Evolutionary conservation across 345 rosid species (phyloP).

Genomic region (Jatropha curcas): DNA sequence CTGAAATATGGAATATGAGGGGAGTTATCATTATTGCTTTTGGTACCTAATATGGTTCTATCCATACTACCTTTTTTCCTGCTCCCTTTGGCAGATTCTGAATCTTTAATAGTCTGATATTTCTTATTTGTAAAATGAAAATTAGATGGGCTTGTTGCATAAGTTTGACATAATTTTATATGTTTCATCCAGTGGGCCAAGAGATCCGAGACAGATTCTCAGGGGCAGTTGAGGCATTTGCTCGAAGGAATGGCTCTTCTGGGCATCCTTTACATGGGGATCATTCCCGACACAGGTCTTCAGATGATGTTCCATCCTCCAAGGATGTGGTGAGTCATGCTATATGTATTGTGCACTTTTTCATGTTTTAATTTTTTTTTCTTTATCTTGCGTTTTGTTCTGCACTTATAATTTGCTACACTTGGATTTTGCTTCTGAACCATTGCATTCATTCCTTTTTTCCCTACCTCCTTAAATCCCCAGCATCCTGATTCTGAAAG

Average conservation of each 20-base stretch:
- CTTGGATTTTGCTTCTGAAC: neutral
- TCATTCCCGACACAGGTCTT: constrained; percentile 50
- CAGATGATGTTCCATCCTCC: constrained; percentile 56
- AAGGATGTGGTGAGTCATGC: constrained; percentile 51
- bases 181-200: constrained; percentile 42
- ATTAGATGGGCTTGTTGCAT: neutral
- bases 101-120: neutral
- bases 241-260: constrained; percentile 53
- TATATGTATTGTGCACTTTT: neutral
- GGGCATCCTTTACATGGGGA: constrained; percentile 44
- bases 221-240: constrained; percentile 74
- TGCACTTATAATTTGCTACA: neutral
- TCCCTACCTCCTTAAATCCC: neutral
- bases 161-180: constrained; percentile 12
- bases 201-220: constrained; percentile 64
- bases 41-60: neutral
- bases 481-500: constrained; percentile 61
- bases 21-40: neutral
- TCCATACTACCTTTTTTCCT: neutral
- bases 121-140: neutral
- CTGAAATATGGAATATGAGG: neutral
- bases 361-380: neutral
- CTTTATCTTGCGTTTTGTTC: neutral
- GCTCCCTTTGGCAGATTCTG: neutral
- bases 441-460: neutral